Conservation (phyloP, 345 rosid genomes). For the Psidium friedrichsthalianum region DNA sequence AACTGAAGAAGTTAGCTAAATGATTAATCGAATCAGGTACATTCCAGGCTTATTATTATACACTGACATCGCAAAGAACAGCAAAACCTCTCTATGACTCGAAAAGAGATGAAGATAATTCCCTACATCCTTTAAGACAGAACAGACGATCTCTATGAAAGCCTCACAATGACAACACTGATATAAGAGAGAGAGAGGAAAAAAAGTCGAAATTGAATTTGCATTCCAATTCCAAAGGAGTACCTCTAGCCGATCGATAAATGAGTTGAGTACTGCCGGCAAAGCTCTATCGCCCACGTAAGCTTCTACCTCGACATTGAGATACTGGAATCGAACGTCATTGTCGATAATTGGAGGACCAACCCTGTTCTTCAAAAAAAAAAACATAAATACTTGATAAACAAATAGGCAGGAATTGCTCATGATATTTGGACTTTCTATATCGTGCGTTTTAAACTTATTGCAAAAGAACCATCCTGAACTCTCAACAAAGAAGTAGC, state of each 20-base stretch:
- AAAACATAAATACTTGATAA: not conserved
- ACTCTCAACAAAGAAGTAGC: not conserved
- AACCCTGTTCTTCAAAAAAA: not conserved
- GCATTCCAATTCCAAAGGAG: not conserved
- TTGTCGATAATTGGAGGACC: not conserved
- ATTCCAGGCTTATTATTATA: conserved; percentile 6
- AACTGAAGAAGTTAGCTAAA: not conserved
- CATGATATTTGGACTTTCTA: not conserved
- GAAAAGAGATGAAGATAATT: conserved; percentile 3
- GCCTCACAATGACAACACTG: not conserved
- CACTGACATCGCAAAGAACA: conserved; percentile 1
- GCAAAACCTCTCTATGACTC: conserved; percentile 1
- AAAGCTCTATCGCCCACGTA: conserved; percentile 6
- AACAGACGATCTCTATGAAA: not conserved
- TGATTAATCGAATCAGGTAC: not conserved
- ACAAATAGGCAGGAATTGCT: not conserved
- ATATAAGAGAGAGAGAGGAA: not conserved
- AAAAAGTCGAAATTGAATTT: no score
- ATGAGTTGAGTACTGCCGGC: not conserved
- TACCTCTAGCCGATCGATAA: conserved; percentile 1
- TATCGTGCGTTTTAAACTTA: not conserved
- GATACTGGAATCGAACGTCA: conserved; percentile 7
- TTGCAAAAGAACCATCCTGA: not conserved
- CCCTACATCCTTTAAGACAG: not conserved
- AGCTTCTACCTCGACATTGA: conserved; percentile 6